Conservation (phyloP, 116 monocot species). For the Iris pallida region DNA sequence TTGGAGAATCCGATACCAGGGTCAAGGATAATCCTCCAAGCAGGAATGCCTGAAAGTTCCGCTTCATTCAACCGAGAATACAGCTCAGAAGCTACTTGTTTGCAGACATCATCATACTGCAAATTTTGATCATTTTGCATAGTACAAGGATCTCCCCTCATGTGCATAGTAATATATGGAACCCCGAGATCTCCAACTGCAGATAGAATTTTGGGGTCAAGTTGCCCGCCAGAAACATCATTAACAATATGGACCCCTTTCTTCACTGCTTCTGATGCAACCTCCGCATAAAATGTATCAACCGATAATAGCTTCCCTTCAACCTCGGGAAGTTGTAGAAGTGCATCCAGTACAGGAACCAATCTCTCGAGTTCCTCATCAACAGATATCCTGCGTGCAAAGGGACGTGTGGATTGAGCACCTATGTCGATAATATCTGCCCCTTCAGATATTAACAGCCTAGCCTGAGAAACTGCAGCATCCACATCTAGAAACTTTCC, state of each 20-base stretch:
- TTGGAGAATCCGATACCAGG: constrained; percentile 93
- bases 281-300: constrained; percentile 83
- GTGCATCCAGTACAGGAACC: constrained; percentile 66
- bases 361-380: constrained; percentile 67
- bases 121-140: constrained; percentile 70
- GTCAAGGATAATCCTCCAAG: constrained; percentile 80
- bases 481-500: constrained; percentile 61
- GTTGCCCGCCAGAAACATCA: constrained; percentile 75
- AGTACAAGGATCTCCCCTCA: constrained; percentile 88
- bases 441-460: constrained; percentile 58
- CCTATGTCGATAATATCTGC: constrained; percentile 91
- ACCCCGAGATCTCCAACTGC: constrained; percentile 54
- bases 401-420: constrained; percentile 86
- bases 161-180: constrained; percentile 76
- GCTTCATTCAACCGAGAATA: constrained; percentile 47
- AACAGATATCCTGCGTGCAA: constrained; percentile 49
- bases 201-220: constrained; percentile 60
- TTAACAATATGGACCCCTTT: constrained; percentile 83
- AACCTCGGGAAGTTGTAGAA: constrained; percentile 52
- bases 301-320: constrained; percentile 73
- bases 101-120: constrained; percentile 63
- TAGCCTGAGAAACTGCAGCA: constrained; percentile 56
- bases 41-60: constrained; percentile 68
- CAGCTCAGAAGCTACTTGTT: constrained; percentile 62
- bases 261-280: constrained; percentile 68